These are phyloP conservation scores for Lentinus polychrous DNA, from an alignment of 1,284 basidiomycete genomes.

Conservation along the genomic window DNA sequence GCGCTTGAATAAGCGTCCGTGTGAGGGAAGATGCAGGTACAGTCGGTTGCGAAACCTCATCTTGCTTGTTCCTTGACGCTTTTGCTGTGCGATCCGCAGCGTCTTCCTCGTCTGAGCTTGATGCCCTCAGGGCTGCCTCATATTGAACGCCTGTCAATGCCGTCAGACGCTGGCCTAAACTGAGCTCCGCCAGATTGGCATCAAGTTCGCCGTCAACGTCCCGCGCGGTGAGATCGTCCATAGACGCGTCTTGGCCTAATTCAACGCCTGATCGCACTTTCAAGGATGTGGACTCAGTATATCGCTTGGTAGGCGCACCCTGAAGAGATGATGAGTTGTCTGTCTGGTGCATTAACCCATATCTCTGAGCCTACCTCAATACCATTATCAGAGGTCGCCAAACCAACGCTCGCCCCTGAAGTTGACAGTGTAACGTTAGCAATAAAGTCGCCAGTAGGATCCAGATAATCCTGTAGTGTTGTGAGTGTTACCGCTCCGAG, in stretches of 20 bases:
- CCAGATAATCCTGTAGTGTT: slow-evolving; percentile 42
- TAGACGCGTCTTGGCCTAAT: slow-evolving; percentile 50
- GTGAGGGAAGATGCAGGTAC: slow-evolving; percentile 87
- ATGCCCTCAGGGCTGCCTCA: slow-evolving; percentile 25
- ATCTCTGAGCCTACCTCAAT: slow-evolving; percentile 11
- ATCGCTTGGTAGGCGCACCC: slow-evolving; percentile 48
- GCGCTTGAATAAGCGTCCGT: slow-evolving; percentile 90
- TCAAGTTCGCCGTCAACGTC: slow-evolving; percentile 68
- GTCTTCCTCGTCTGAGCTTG: slow-evolving; percentile 39
- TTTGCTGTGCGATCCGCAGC: slow-evolving; percentile 20
- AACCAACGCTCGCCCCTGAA: slow-evolving; percentile 37
- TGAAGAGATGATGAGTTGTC: slow-evolving; percentile 13
- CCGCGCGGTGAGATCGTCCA: slow-evolving; percentile 43
- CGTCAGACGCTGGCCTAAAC: slow-evolving; percentile 81
- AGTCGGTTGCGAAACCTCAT: slow-evolving; percentile 31
- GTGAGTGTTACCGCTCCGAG: background rate
- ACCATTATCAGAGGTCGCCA: slow-evolving; percentile 22
- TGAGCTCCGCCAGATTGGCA: slow-evolving; percentile 82
- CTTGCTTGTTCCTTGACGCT: slow-evolving; percentile 26
- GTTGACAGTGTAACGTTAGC: slow-evolving; percentile 43
- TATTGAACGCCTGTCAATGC: slow-evolving; percentile 51
- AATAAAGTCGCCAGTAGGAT: slow-evolving; percentile 50
- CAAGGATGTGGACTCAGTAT: slow-evolving; percentile 55
- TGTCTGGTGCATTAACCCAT: background rate
- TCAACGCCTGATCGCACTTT: slow-evolving; percentile 58